Conservation (phyloP, 208 protist species). For the Acanthamoeba healyi region DNA sequence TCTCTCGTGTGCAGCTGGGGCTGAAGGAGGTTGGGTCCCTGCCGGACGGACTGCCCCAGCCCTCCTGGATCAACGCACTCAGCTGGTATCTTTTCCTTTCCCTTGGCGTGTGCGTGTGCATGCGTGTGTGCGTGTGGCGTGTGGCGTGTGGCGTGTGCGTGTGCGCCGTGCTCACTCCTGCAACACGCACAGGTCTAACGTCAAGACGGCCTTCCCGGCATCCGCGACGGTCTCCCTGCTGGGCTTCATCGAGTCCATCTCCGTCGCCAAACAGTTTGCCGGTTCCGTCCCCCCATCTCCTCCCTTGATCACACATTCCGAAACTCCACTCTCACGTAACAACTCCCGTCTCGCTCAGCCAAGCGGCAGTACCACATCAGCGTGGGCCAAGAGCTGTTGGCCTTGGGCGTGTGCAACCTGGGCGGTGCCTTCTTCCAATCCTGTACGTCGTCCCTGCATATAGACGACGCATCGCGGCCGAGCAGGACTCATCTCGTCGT, state of each 20-base stretch:
- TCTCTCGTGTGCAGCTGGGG: slow-evolving; percentile 3
- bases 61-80: neutral
- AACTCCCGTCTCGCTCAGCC: neutral
- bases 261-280: slow-evolving; percentile 61
- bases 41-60: neutral
- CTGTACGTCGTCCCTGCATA: neutral
- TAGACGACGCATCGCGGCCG: neutral
- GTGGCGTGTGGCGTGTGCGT: neutral
- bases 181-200: neutral
- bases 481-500: no score
- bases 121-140: neutral
- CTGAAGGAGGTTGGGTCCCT: neutral
- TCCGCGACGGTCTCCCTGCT: slow-evolving; percentile 30
- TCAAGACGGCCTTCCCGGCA: neutral
- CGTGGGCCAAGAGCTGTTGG: slow-evolving; percentile 21
- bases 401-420: slow-evolving; percentile 10
- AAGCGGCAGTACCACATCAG: slow-evolving; percentile 25
- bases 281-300: neutral
- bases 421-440: slow-evolving; percentile 33
- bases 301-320: no score
- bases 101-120: neutral
- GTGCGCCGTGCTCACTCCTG: neutral
- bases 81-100: neutral
- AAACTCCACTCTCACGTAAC: no score
- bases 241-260: slow-evolving; percentile 55